Evolutionary conservation across 805 yeast genomes (phyloP).

Genomic region (Teunomyces panamensis): DNA sequence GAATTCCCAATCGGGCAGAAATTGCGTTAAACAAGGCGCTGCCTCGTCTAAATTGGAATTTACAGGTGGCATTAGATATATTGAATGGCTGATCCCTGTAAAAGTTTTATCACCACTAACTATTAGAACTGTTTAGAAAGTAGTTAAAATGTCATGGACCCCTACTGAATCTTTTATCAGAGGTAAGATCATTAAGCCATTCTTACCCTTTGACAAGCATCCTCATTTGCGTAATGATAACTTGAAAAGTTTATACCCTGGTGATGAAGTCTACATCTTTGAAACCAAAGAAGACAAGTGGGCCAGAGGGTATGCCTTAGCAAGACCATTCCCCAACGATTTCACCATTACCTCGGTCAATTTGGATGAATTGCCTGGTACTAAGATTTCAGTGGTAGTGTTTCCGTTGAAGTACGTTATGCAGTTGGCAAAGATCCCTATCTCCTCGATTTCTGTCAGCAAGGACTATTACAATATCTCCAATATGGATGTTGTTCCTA

Average conservation of each 20-base stretch:
- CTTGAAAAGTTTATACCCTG: conserved; percentile 60
- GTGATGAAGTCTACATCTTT: conserved; percentile 74
- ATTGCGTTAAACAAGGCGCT: neutral
- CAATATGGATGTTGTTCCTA: conserved; percentile 26
- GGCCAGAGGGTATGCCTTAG: conserved; percentile 75
- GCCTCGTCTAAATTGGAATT: neutral
- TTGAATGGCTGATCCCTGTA: neutral
- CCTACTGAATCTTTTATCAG: conserved; percentile 35
- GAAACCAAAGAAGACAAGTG: conserved; percentile 61
- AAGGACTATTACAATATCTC: conserved; percentile 27
- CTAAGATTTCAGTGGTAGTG: conserved; percentile 50
- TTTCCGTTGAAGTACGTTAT: conserved; percentile 59
- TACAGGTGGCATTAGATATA: neutral
- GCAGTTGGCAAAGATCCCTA: conserved; percentile 41
- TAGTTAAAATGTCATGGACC: conserved; percentile 30
- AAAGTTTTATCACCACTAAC: neutral
- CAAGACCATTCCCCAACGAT: conserved; percentile 69
- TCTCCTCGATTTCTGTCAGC: conserved; percentile 27
- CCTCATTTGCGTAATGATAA: conserved; percentile 35
- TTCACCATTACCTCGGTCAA: conserved; percentile 59
- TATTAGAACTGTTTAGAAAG: neutral
- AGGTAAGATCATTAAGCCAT: conserved; percentile 38
- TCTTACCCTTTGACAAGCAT: conserved; percentile 41
- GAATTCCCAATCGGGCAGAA: neutral
- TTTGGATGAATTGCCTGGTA: conserved; percentile 61